A percentile compares a stretch with the other conserved stretches of the same genome.
Conservation (phyloP, 1,139 yeast species). For the Groenewaldozyma auringiensis region DNA sequence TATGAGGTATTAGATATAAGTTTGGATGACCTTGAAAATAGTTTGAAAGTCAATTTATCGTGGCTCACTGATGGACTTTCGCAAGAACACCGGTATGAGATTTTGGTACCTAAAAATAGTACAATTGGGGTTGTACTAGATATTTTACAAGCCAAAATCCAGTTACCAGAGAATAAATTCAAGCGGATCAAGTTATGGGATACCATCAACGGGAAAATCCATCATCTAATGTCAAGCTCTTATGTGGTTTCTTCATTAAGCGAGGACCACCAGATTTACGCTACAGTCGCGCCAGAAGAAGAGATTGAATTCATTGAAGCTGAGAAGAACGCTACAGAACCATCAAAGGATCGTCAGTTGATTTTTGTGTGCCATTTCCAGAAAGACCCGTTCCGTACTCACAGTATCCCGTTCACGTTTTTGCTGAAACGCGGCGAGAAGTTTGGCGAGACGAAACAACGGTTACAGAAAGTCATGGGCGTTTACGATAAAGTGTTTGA, state of each 20-base stretch:
- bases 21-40: slow-evolving; percentile 66
- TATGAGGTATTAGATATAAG: slow-evolving; percentile 74
- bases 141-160: slow-evolving; percentile 49
- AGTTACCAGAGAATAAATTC: slow-evolving; percentile 41
- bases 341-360: slow-evolving; percentile 24
- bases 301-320: slow-evolving; percentile 24
- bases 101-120: slow-evolving; percentile 58
- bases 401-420: slow-evolving; percentile 85
- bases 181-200: slow-evolving; percentile 54
- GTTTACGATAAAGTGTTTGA: slow-evolving; percentile 73
- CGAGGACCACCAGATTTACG: slow-evolving; percentile 26
- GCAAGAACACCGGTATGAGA: slow-evolving; percentile 55
- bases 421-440: slow-evolving; percentile 49
- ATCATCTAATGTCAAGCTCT: slow-evolving; percentile 17
- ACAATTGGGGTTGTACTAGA: slow-evolving; percentile 51
- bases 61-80: slow-evolving; percentile 31
- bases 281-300: slow-evolving; percentile 28
- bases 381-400: slow-evolving; percentile 60
- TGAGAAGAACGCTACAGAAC: slow-evolving; percentile 8
- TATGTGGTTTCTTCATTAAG: slow-evolving; percentile 22
- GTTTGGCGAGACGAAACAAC: slow-evolving; percentile 53
- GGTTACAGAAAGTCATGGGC: slow-evolving; percentile 64
- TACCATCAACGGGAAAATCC: slow-evolving; percentile 30
- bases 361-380: slow-evolving; percentile 65
- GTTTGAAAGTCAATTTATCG: slow-evolving; percentile 49